Percentiles rank a stretch among this genome's conserved stretches.
Evolutionary conservation across 1,284 basidiomycete genomes (phyloP).

Genomic region (Ustilago curta): DNA sequence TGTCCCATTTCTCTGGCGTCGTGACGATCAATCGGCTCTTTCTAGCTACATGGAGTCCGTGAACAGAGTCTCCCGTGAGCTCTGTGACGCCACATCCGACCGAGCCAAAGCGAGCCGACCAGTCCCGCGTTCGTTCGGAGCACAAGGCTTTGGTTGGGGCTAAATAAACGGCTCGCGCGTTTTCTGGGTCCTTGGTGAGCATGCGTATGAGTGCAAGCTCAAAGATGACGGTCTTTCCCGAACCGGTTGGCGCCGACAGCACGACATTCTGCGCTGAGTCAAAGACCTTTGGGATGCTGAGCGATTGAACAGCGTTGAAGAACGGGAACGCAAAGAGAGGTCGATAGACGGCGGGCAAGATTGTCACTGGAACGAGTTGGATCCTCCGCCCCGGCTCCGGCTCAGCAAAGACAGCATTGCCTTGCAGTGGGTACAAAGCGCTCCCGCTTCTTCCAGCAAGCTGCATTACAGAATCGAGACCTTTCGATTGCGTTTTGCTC

Average conservation of each 20-base stretch:
- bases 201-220: constrained; percentile 88
- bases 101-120: constrained; percentile 81
- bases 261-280: constrained; percentile 81
- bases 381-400: constrained; percentile 25
- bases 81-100: constrained; percentile 81
- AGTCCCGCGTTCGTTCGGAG: constrained; percentile 84
- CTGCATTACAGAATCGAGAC: not conserved
- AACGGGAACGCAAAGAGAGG: constrained; percentile 84
- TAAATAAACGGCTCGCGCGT: constrained; percentile 82
- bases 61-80: constrained; percentile 74
- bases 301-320: constrained; percentile 90
- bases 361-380: constrained; percentile 17
- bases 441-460: not conserved
- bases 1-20: constrained; percentile 74
- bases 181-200: constrained; percentile 72
- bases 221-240: constrained; percentile 77
- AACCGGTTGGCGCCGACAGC: constrained; percentile 62
- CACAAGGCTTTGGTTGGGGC: constrained; percentile 90
- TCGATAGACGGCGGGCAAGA: constrained; percentile 78
- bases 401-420: constrained; percentile 12
- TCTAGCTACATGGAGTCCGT: constrained; percentile 41
- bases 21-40: constrained; percentile 70
- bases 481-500: not conserved
- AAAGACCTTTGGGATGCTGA: constrained; percentile 81
- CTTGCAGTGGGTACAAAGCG: not conserved